These are phyloP conservation scores for Betula pendula DNA, from an alignment of 306 rosid species.

Conservation along the genomic window DNA sequence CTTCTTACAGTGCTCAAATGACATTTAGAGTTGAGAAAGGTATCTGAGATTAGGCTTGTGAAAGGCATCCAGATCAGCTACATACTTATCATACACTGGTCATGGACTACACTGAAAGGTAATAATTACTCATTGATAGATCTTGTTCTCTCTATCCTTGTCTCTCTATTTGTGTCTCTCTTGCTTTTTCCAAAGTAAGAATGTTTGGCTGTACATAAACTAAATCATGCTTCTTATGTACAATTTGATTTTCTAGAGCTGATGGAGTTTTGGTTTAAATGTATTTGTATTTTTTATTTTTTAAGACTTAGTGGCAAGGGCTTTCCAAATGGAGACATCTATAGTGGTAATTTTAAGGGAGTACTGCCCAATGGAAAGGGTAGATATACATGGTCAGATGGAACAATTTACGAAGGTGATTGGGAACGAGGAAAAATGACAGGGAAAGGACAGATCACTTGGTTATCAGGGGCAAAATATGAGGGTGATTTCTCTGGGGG, in stretches of 20 bases:
- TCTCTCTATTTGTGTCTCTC: conserved; percentile 5
- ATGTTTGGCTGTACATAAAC: not conserved
- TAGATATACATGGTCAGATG: conserved; percentile 77
- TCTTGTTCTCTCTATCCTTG: conserved; percentile 14
- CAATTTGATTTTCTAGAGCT: conserved; percentile 8
- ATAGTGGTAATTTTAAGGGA: conserved; percentile 57
- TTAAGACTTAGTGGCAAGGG: conserved; percentile 52
- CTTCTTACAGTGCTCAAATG: conserved; percentile 19
- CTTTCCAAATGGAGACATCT: conserved; percentile 71
- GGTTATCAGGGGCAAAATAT: conserved; percentile 75
- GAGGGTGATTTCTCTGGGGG: conserved; percentile 91
- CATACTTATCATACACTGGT: conserved; percentile 15
- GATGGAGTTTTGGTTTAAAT: conserved; percentile 18
- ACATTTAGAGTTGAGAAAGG: conserved; percentile 22
- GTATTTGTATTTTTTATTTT: conserved; percentile 25
- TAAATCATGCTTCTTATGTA: not conserved
- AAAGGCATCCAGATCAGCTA: conserved; percentile 28
- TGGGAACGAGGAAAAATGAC: conserved; percentile 86
- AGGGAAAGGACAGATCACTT: conserved; percentile 67
- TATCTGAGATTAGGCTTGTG: conserved; percentile 15
- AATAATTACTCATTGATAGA: conserved; percentile 21
- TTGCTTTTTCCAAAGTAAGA: not conserved
- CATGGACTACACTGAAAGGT: conserved; percentile 67
- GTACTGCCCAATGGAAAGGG: conserved; percentile 77
- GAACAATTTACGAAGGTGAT: conserved; percentile 80